These are phyloP conservation scores for Moniliophthora roreri DNA, from an alignment of 1,284 basidiomycete species.

Conservation along the genomic window DNA sequence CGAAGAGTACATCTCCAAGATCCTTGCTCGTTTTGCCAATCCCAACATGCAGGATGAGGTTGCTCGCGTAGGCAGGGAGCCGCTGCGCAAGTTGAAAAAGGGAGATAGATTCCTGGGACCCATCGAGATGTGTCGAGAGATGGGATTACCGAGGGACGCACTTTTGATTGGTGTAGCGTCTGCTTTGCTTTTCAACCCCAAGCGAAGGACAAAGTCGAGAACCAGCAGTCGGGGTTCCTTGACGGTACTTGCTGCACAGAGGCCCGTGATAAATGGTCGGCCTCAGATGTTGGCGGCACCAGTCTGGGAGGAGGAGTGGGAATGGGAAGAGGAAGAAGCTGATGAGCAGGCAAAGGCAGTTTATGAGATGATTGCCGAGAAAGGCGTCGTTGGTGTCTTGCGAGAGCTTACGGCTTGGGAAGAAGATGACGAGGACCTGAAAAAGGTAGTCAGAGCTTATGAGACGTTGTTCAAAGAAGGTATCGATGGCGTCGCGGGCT, in stretches of 20 bases:
- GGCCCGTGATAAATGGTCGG: neutral
- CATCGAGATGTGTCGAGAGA: constrained; percentile 31
- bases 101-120: constrained; percentile 37
- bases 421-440: constrained; percentile 18
- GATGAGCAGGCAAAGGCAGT: constrained; percentile 12
- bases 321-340: constrained; percentile 3
- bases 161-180: constrained; percentile 36
- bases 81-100: constrained; percentile 34
- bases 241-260: neutral
- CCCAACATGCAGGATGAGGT: constrained; percentile 36
- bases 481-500: neutral
- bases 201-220: constrained; percentile 31
- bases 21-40: constrained; percentile 33
- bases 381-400: constrained; percentile 27
- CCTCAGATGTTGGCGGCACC: neutral
- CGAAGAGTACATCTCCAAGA: constrained; percentile 31
- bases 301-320: neutral
- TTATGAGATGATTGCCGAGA: constrained; percentile 17
- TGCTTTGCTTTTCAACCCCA: constrained; percentile 32
- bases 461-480: constrained; percentile 6
- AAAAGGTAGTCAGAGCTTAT: constrained; percentile 14
- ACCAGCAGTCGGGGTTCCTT: constrained; percentile 22
- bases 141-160: constrained; percentile 28
- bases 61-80: constrained; percentile 35
- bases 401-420: constrained; percentile 24